These are phyloP conservation scores for Hypoxylon sp. DNA, from an alignment of 2,329 filamentous ascomycete species.

Conservation along the genomic window DNA sequence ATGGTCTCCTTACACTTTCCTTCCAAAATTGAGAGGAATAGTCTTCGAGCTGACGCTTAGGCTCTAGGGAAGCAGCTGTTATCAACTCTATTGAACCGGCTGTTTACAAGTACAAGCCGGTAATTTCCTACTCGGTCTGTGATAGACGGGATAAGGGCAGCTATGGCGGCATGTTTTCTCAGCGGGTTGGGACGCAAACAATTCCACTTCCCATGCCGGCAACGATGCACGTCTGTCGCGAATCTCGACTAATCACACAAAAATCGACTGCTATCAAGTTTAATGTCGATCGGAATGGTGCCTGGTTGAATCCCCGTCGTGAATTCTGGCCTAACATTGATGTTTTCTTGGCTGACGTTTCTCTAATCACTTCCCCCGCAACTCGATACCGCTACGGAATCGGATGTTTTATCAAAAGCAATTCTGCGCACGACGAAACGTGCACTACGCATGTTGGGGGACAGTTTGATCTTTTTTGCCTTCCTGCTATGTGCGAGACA, in stretches of 20 bases:
- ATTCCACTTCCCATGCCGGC: background rate
- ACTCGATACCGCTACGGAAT: background rate
- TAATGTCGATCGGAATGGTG: background rate
- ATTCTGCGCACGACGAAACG: background rate
- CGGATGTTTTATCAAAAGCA: background rate
- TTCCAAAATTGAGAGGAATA: background rate
- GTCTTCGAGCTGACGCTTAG: background rate
- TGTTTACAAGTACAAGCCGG: background rate
- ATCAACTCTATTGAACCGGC: background rate
- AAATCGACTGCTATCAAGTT: background rate
- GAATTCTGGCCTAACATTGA: background rate
- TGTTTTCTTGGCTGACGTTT: background rate
- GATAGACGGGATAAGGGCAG: too few species aligned
- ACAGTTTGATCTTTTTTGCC: background rate
- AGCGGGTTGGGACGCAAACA: background rate
- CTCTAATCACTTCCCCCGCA: too few species aligned
- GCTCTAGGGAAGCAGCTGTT: background rate
- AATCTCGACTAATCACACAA: background rate
- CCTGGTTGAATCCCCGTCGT: background rate
- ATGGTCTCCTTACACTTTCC: background rate
- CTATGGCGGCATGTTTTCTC: too few species aligned
- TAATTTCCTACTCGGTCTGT: background rate
- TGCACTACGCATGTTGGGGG: background rate
- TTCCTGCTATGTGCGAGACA: background rate
- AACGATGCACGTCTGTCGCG: background rate